Conservation (phyloP, 2,329 filamentous ascomycete genomes). For the Samsoniella hepiali region DNA sequence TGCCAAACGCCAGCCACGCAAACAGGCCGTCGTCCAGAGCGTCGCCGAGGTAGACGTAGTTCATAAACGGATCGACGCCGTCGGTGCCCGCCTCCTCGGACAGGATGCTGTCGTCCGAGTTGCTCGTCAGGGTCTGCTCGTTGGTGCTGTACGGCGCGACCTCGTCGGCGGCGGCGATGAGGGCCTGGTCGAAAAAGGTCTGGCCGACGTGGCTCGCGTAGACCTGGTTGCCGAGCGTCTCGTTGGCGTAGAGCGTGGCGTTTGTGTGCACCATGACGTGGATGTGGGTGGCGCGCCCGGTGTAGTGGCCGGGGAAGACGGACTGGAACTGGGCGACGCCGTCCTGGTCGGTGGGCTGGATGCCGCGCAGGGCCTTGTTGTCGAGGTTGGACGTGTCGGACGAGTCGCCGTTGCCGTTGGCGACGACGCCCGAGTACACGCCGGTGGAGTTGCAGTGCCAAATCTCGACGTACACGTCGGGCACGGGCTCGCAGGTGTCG, state of each 20-base stretch:
- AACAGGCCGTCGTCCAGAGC: slow-evolving; percentile 49
- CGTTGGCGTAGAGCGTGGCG: slow-evolving; percentile 32
- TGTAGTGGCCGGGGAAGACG: slow-evolving; percentile 45
- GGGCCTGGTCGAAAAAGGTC: slow-evolving; percentile 59
- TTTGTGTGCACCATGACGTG: slow-evolving; percentile 42
- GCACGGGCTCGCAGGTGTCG: slow-evolving; percentile 39
- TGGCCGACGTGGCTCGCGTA: slow-evolving; percentile 60
- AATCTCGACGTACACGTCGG: slow-evolving; percentile 39
- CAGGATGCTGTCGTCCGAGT: slow-evolving; percentile 48
- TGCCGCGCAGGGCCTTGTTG: slow-evolving; percentile 34
- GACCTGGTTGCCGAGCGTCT: slow-evolving; percentile 33
- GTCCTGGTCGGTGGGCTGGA: slow-evolving; percentile 39
- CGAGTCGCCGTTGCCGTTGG: slow-evolving; percentile 43
- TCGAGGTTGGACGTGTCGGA: slow-evolving; percentile 31
- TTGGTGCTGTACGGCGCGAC: slow-evolving; percentile 47
- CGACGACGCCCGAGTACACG: slow-evolving; percentile 41
- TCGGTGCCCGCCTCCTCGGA: slow-evolving; percentile 44
- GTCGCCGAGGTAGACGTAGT: slow-evolving; percentile 57
- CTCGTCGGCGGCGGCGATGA: slow-evolving; percentile 50
- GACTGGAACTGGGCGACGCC: slow-evolving; percentile 43
- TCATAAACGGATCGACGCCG: slow-evolving; percentile 54
- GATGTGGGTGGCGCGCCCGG: slow-evolving; percentile 45
- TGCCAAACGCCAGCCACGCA: slow-evolving; percentile 53
- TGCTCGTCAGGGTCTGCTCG: slow-evolving; percentile 45
- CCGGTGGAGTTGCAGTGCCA: slow-evolving; percentile 47